Percentiles rank a stretch among this genome's conserved stretches.
phyloP scores from a whole-genome alignment of 148 eudicot species.

The Rhododendron ovatum region DNA sequence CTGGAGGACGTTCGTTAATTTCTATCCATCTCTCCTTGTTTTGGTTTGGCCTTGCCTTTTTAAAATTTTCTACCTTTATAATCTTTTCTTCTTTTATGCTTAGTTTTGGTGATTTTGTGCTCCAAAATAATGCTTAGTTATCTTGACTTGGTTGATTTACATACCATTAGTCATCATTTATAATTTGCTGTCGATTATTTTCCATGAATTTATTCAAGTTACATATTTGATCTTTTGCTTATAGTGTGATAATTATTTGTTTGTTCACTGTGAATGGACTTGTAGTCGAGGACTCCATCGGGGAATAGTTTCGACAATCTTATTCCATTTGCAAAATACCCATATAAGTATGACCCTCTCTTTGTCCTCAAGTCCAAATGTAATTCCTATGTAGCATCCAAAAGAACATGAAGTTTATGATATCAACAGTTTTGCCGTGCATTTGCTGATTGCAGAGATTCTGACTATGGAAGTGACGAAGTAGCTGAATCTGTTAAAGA shows the following conservation, averaged over 20 bases:
- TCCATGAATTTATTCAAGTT: not conserved
- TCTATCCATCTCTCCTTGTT: not conserved
- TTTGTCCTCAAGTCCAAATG: conserved; percentile 1
- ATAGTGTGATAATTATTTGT: not conserved
- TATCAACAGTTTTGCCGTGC: not conserved
- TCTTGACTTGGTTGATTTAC: not conserved
- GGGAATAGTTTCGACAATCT: conserved; percentile 82
- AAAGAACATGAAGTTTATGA: not conserved
- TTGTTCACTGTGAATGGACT: conserved; percentile 4
- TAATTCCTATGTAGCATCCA: not conserved
- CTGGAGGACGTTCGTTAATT: not conserved
- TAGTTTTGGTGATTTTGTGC: not conserved
- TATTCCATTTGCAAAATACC: conserved; percentile 71
- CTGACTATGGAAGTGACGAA: conserved; percentile 66
- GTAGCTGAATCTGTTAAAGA: conserved; percentile 58
- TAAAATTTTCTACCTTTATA: not conserved
- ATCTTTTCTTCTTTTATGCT: not conserved
- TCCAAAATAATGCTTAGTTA: not conserved
- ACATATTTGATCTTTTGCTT: not conserved
- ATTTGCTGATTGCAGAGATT: conserved; percentile 44
- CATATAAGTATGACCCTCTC: conserved; percentile 55
- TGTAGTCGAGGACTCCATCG: conserved; percentile 53
- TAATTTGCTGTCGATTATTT: not conserved
- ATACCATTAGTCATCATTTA: not conserved
- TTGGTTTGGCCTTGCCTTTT: not conserved